phyloP scores from a whole-genome alignment of 2,329 filamentous ascomycete genomes.

The Albifimbria verrucaria region DNA sequence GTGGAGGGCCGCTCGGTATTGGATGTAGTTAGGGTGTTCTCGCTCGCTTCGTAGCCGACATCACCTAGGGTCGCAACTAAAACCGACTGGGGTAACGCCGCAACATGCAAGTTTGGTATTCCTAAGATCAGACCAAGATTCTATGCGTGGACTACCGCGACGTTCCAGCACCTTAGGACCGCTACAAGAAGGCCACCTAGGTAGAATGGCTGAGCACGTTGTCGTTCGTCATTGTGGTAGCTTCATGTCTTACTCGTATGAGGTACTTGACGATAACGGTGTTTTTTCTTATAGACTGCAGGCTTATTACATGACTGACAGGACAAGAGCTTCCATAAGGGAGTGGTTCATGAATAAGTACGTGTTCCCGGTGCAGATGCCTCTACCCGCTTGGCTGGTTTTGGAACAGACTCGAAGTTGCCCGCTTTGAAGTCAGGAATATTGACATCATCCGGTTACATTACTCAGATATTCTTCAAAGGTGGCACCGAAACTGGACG shows the following conservation, averaged over 20 bases:
- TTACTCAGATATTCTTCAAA: constrained; percentile 94
- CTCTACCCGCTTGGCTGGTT: constrained; percentile 90
- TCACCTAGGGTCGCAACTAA: constrained; percentile 95
- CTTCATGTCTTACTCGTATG: constrained; percentile 83
- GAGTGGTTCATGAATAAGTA: constrained; percentile 99
- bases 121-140: constrained; percentile 83
- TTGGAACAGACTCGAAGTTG: constrained; percentile 77
- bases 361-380: constrained; percentile 97
- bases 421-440: constrained; percentile 71
- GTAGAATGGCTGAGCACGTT: constrained; percentile 99
- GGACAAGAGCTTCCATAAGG: constrained; percentile 97
- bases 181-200: constrained; percentile 92
- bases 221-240: constrained; percentile 81
- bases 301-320: constrained; percentile 95
- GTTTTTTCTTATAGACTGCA: constrained; percentile 95
- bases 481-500: constrained; percentile 99
- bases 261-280: constrained; percentile 96
- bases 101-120: constrained; percentile 77
- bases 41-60: constrained; percentile 82
- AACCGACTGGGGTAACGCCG: constrained; percentile 93
- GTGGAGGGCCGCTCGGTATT: constrained; percentile 88
- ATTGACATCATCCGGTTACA: constrained; percentile 94
- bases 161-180: constrained; percentile 67
- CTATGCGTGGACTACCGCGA: constrained; percentile 98
- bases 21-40: constrained; percentile 98